Conservation (phyloP, 129 eudicot species). For the Arctium minus region DNA sequence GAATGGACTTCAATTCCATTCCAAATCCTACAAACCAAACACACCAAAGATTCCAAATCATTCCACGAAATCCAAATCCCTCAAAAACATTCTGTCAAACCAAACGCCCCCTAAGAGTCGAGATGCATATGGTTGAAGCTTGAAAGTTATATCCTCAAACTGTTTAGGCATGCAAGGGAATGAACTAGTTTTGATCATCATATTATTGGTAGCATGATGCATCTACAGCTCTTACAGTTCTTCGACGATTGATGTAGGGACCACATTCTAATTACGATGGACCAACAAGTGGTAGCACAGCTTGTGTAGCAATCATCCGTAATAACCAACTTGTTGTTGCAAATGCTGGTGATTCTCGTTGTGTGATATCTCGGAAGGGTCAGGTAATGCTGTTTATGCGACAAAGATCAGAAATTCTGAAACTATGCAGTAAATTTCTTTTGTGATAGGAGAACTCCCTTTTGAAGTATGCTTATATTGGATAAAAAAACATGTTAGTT, state of each 20-base stretch:
- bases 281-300: slow-evolving; percentile 86
- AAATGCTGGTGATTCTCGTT: slow-evolving; percentile 98
- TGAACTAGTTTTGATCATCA: background rate
- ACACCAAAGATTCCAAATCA: no score
- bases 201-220: background rate
- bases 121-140: background rate
- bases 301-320: slow-evolving; percentile 79
- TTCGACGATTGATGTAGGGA: slow-evolving; percentile 30
- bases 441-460: no score
- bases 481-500: no score
- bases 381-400: slow-evolving; percentile 45
- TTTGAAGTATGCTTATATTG: no score
- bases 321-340: slow-evolving; percentile 69
- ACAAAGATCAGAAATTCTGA: background rate
- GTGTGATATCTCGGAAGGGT: slow-evolving; percentile 83
- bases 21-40: no score
- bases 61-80: no score
- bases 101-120: background rate
- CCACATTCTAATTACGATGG: slow-evolving; percentile 58
- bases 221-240: background rate
- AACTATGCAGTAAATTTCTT: background rate
- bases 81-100: no score
- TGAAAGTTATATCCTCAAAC: background rate
- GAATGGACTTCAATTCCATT: no score
- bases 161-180: slow-evolving; percentile 1